phyloP scores from a whole-genome alignment of 495 filamentous ascomycete genomes.

The Daldinia caldariorum region DNA sequence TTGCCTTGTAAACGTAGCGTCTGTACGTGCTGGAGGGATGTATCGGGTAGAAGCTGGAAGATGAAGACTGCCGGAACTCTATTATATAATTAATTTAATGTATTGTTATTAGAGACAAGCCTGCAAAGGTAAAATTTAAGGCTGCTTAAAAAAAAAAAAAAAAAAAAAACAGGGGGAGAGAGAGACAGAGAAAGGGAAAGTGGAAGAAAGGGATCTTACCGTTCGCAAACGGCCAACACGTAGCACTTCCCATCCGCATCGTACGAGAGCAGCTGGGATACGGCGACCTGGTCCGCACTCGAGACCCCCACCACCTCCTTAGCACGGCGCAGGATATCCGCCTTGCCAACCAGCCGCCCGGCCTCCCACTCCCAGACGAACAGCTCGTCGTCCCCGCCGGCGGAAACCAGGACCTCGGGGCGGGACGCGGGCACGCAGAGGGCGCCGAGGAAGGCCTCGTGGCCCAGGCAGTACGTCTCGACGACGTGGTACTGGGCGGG shows the following conservation, averaged over 20 bases:
- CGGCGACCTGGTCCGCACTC: conserved; percentile 57
- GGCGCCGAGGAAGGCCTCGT: conserved; percentile 80
- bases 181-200: neutral
- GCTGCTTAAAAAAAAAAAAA: too few species aligned
- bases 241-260: conserved; percentile 35
- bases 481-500: conserved; percentile 84
- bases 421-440: conserved; percentile 69
- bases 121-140: too few species aligned
- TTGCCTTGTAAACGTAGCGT: conserved; percentile 67
- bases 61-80: conserved; percentile 71
- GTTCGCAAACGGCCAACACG: conserved; percentile 73
- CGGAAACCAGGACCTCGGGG: conserved; percentile 76
- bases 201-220: conserved; percentile 57
- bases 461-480: conserved; percentile 87
- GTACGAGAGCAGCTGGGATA: conserved; percentile 59
- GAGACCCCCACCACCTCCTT: conserved; percentile 44
- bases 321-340: conserved; percentile 59
- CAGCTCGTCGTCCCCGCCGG: conserved; percentile 82
- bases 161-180: too few species aligned
- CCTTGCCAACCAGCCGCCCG: conserved; percentile 62
- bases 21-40: conserved; percentile 55
- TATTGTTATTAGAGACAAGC: too few species aligned
- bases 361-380: conserved; percentile 83
- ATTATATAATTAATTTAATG: conserved; percentile 42
- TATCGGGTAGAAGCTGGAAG: conserved; percentile 59